Evolutionary conservation across 352 stramenopile genomes (phyloP).

Genomic region (Phytopythium sindhum): DNA sequence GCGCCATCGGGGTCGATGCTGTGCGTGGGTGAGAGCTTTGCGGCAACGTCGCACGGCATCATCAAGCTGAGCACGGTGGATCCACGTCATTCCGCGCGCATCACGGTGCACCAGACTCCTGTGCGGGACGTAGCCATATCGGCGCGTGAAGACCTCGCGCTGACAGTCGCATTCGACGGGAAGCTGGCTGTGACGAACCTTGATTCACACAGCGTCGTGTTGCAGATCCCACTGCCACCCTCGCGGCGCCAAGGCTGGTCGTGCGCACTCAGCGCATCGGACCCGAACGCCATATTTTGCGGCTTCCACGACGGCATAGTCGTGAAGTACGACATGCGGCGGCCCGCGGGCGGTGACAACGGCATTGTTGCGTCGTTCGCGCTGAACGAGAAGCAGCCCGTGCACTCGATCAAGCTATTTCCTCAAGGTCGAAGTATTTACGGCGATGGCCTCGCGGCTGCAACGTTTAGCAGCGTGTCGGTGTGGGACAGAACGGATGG

Average conservation of each 20-base stretch:
- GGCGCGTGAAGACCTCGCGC: slow-evolving; percentile 21
- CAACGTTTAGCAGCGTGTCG: slow-evolving; percentile 38
- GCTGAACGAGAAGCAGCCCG: slow-evolving; percentile 40
- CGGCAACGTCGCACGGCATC: slow-evolving; percentile 27
- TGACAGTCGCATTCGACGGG: slow-evolving; percentile 61
- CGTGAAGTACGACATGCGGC: slow-evolving; percentile 51
- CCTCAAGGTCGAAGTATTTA: slow-evolving; percentile 10
- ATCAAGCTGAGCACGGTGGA: slow-evolving; percentile 42
- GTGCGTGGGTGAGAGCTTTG: slow-evolving; percentile 48
- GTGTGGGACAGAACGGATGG: slow-evolving; percentile 20
- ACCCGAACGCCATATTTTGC: slow-evolving; percentile 45
- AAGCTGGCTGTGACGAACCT: slow-evolving; percentile 53
- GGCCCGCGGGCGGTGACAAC: slow-evolving; percentile 17
- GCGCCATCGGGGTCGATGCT: slow-evolving; percentile 38
- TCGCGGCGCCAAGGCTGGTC: slow-evolving; percentile 51
- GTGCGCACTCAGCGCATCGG: slow-evolving; percentile 34
- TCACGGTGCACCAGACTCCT: slow-evolving; percentile 38
- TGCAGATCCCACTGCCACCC: slow-evolving; percentile 33
- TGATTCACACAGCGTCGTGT: slow-evolving; percentile 31
- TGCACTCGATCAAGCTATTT: slow-evolving; percentile 49
- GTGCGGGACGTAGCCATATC: slow-evolving; percentile 60
- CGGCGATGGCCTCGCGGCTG: slow-evolving; percentile 33
- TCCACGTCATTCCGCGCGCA: slow-evolving; percentile 19
- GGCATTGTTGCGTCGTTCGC: slow-evolving; percentile 30
- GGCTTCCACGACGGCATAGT: slow-evolving; percentile 52